Evolutionary conservation across 2,329 filamentous ascomycete genomes (phyloP).

Genomic region (Dothideomycetes sp.): DNA sequence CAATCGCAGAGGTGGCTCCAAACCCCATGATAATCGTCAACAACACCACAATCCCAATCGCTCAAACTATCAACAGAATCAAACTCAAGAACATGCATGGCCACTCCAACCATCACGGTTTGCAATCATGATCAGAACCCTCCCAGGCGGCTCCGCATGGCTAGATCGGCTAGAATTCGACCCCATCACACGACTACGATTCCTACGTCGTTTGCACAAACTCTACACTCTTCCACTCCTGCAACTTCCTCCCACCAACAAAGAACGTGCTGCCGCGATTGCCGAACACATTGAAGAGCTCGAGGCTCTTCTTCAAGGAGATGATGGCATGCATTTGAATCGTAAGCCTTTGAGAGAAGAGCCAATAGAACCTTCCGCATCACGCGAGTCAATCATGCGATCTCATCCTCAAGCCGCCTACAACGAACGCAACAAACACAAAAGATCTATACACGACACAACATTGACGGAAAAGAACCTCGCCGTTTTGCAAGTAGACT

Average conservation of each 20-base stretch:
- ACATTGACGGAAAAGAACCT: not conserved
- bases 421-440: too few relatives aligned
- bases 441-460: not conserved
- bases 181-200: not conserved
- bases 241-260: not conserved
- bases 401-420: too few relatives aligned
- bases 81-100: too few relatives aligned
- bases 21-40: too few relatives aligned
- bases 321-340: not conserved
- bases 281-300: conserved; percentile 4
- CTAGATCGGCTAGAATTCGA: conserved; percentile 1
- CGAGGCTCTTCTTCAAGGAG: not conserved
- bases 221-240: not conserved
- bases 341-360: too few relatives aligned
- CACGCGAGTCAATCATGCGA: not conserved
- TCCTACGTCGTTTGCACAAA: not conserved
- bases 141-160: not conserved
- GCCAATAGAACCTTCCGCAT: not conserved
- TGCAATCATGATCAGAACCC: not conserved
- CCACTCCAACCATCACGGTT: too few relatives aligned
- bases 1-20: too few relatives aligned
- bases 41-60: too few relatives aligned
- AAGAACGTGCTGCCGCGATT: not conserved
- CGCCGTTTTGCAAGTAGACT: not conserved
- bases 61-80: too few relatives aligned